Percentiles rank a stretch among this genome's conserved stretches.
Evolutionary conservation across 768 basidiomycete genomes (phyloP).

Genomic region (Rickenella mellea): DNA sequence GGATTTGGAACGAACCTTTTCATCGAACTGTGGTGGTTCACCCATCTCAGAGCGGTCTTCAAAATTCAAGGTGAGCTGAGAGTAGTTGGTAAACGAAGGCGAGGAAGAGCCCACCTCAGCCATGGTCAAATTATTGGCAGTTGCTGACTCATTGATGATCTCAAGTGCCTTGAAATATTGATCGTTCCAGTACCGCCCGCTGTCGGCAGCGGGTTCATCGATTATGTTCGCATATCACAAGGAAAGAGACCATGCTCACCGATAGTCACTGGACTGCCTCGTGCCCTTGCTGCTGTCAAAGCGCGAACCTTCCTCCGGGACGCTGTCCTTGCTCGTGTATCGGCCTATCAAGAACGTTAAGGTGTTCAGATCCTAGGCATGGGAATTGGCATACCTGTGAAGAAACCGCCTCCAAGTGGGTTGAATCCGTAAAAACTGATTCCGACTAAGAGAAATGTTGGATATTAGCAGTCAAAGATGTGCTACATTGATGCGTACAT

Average conservation of each 20-base stretch:
- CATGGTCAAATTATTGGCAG: conserved; percentile 24
- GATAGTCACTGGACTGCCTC: conserved; percentile 29
- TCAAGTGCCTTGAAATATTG: conserved; percentile 41
- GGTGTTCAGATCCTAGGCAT: background rate
- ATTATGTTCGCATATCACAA: background rate
- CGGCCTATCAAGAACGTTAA: conserved; percentile 28
- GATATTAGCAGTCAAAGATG: no score
- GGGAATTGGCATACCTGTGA: background rate
- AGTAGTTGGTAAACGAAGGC: no score
- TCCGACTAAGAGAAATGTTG: no score
- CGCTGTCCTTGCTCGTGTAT: conserved; percentile 24
- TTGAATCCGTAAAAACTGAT: conserved; percentile 32
- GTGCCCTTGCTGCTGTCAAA: conserved; percentile 40
- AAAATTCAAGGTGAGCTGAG: conserved; percentile 3
- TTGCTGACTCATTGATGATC: conserved; percentile 30
- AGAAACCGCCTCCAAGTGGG: conserved; percentile 23
- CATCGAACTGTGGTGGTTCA: conserved; percentile 37
- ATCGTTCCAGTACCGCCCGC: conserved; percentile 42
- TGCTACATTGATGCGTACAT: no score
- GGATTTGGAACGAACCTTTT: conserved; percentile 15
- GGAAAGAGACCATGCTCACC: background rate
- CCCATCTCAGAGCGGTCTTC: conserved; percentile 36
- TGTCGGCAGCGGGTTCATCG: background rate
- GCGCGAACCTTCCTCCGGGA: conserved; percentile 41
- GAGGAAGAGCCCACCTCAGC: conserved; percentile 13